Percentiles rank a stretch among this genome's conserved stretches.
Evolutionary conservation across 768 basidiomycete genomes (phyloP).

Genomic region (Cubamyces sp.): DNA sequence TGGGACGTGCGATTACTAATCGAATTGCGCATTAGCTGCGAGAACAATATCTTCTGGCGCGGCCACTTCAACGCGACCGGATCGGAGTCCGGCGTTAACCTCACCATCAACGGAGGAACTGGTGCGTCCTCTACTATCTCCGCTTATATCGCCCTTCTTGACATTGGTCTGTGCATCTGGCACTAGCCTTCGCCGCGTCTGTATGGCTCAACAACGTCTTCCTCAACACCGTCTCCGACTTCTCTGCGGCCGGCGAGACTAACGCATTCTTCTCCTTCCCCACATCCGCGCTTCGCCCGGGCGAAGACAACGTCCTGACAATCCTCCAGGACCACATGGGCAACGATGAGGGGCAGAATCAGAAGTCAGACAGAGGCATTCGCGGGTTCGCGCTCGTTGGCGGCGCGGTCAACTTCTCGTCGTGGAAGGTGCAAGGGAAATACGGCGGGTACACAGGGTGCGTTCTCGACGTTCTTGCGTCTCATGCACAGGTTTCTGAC

Average conservation of each 20-base stretch:
- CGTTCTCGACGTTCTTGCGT: not conserved
- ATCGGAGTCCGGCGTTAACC: slow-evolving; percentile 63
- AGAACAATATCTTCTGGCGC: slow-evolving; percentile 80
- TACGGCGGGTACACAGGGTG: slow-evolving; percentile 46
- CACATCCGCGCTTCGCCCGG: slow-evolving; percentile 46
- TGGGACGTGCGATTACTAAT: not conserved
- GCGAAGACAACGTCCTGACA: slow-evolving; percentile 75
- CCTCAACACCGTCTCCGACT: slow-evolving; percentile 67
- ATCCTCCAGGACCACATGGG: slow-evolving; percentile 53
- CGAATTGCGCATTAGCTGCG: slow-evolving; percentile 56
- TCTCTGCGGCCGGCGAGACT: slow-evolving; percentile 52
- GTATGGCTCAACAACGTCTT: slow-evolving; percentile 80
- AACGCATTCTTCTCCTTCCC: slow-evolving; percentile 72
- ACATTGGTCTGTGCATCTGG: not conserved
- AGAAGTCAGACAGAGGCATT: slow-evolving; percentile 82
- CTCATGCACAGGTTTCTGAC: not conserved
- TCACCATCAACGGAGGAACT: slow-evolving; percentile 82
- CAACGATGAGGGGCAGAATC: slow-evolving; percentile 55
- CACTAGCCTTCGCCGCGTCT: slow-evolving; percentile 75
- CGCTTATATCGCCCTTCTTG: not conserved
- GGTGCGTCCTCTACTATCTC: slow-evolving; percentile 43
- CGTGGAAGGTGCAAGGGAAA: slow-evolving; percentile 52
- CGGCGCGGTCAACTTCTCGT: slow-evolving; percentile 45
- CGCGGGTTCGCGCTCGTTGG: slow-evolving; percentile 70
- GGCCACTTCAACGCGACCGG: slow-evolving; percentile 76